Evolutionary conservation across 257 asterid species (phyloP), one percentile per base, ranked within the genome.

Genomic region (Lantana camara): DNA sequence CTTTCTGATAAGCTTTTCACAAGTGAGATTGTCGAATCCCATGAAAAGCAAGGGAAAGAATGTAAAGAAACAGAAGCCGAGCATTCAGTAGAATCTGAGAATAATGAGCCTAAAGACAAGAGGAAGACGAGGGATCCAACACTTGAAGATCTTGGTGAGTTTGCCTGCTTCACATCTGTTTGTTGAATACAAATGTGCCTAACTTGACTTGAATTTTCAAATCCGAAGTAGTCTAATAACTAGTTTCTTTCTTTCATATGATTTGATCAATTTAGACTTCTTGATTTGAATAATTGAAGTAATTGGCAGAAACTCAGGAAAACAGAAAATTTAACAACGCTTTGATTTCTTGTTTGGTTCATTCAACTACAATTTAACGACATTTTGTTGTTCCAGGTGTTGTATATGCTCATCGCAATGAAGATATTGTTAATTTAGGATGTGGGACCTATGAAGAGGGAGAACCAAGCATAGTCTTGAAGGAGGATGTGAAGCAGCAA

Each of bases 1-100:
- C 89, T 93, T 49, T 90, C 99, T 22, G 72, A 85, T 69, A 84
- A 85, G 86, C 94, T 82, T 66, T 93, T 93, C 85, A 90, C 99
- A 11, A 90, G 97, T 51, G 94, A 87, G 72, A 88, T 93, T 15
- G 84, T 93, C 21, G 90, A 83, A 70, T 47, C 68, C 63, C 89
- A 76, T 44, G 95, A 76, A 60, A 74, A 79, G 58, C 82, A 77
- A 67, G 81, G 61, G 53, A 68, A 72, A 16, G 77, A 67, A 52
- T 16, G 23, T 48, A 57, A 64, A 67, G 82, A 64, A 38, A 68
- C 40, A 47, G 63, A 58, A 23, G 60, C 67, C 57, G 30, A 35
- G 15, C 16, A 53, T 58, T 64, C 67, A 9, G 73, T 40, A 37
- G 70, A 64, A 59, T 67, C 80, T 57, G 71, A 67, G 63, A 52